These are phyloP conservation scores for Olyra latifolia DNA, from an alignment of 176 grass and related monocot species.

Conservation along the genomic window DNA sequence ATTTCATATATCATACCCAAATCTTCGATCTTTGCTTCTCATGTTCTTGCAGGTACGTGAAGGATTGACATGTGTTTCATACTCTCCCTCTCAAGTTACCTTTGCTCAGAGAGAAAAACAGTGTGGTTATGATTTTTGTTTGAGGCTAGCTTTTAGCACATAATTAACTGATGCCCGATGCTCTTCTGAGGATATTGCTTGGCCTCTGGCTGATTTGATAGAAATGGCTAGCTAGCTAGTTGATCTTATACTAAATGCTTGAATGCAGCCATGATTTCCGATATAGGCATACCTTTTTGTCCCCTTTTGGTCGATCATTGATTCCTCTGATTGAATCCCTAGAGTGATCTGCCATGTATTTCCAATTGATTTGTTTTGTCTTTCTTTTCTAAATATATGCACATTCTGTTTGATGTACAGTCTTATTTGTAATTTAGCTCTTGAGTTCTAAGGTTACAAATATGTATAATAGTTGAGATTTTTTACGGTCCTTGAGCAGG, in stretches of 20 bases:
- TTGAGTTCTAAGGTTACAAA: background rate
- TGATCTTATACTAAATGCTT: background rate
- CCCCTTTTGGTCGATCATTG: background rate
- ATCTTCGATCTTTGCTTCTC: background rate
- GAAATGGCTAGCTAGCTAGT: background rate
- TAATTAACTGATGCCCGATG: no score
- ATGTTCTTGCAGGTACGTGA: conserved; percentile 2
- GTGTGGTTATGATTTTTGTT: background rate
- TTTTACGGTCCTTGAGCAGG: no score
- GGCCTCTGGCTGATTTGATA: background rate
- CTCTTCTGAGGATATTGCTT: background rate
- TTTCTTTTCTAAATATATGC: background rate
- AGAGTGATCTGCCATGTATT: background rate
- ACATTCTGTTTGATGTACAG: background rate
- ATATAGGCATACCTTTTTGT: background rate
- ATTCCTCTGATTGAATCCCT: background rate
- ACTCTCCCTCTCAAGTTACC: background rate
- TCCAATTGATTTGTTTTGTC: background rate
- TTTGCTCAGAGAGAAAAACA: background rate
- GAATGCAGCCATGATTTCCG: background rate
- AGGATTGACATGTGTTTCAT: background rate
- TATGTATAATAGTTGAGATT: no score
- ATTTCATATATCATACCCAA: background rate
- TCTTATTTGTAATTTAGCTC: background rate
- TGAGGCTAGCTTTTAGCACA: background rate